These are phyloP conservation scores for Amorphotheca resinae DNA, from an alignment of 495 filamentous ascomycete species.

Conservation along the genomic window DNA sequence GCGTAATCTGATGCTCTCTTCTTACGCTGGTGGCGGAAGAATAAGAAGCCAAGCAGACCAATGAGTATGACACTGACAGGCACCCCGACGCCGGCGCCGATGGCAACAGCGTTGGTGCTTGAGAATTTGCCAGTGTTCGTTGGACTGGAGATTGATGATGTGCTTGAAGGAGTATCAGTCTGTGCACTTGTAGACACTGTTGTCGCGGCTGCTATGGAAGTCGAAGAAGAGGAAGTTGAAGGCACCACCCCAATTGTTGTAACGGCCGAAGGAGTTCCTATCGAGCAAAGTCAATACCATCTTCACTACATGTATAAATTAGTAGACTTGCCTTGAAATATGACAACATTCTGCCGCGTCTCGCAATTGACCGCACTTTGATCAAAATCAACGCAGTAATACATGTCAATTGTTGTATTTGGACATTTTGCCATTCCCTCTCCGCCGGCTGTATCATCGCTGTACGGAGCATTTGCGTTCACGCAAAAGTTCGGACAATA, in stretches of 20 bases:
- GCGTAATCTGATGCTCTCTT: too few relatives aligned
- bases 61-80: not conserved
- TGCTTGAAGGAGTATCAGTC: not conserved
- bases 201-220: not conserved
- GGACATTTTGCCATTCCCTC: constrained; percentile 13
- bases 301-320: not conserved
- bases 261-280: not conserved
- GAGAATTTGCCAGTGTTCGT: not conserved
- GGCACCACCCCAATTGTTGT: not conserved
- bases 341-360: not conserved
- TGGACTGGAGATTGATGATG: not conserved
- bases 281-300: not conserved
- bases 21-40: not conserved
- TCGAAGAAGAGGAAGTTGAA: too few relatives aligned
- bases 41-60: not conserved
- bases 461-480: not conserved
- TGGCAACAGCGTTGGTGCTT: not conserved
- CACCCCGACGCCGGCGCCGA: not conserved
- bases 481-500: constrained; percentile 18
- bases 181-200: not conserved
- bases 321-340: not conserved
- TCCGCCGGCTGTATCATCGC: constrained; percentile 13
- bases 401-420: constrained; percentile 5
- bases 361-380: not conserved
- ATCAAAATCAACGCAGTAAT: constrained; percentile 13